Evolutionary conservation across 2,329 filamentous ascomycete genomes (phyloP), one percentile per base, ranked within the genome.

Genomic region (Zalaria sp.): DNA sequence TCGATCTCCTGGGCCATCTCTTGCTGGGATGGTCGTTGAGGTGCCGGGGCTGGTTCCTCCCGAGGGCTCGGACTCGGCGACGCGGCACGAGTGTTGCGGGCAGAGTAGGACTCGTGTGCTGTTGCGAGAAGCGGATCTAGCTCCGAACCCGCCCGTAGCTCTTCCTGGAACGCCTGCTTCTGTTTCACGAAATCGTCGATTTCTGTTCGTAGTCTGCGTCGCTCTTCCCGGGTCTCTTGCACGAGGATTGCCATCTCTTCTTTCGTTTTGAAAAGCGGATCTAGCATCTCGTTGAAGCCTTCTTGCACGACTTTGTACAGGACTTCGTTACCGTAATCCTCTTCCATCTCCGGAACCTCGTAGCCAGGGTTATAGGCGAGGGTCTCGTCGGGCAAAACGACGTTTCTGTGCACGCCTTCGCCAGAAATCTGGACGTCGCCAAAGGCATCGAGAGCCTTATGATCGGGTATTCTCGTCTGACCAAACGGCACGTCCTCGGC

Each of bases 281-380:
- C 85, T 0, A 98, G 73, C 2, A 96, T 68, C 61, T 96, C 87
- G 54, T 96, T 95, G 64, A 94, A 85, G 0, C 86, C 83, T 59
- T 94, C 83, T 59, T 95, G 87, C 0, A 85, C 87, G 28, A 93
- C 79, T 57, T 94, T 84, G 54, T 93, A 95, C 1, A 96, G 66
- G 3, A 95, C 82, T 56, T 96, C 86, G 51, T 82, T 85, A 32
- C 85, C 86, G 4, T 85, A 79, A 57, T 94, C 87, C 45, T 73
- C 74, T 58, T 94, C 87, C 1, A 81, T 79, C 49, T 83, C 77
- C 1, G 83, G 82, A 10, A 93, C 79, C 40, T 86, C 82, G 58
- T 84, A 80, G 11, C 81, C 81, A 38, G 80, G 81, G 79, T 80
- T 86, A 43, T 81, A 72, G 57, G 88, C 81, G 8, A 68, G 67